Conservation (phyloP, 2,329 filamentous ascomycete genomes). For the Aureobasidium zeae region DNA sequence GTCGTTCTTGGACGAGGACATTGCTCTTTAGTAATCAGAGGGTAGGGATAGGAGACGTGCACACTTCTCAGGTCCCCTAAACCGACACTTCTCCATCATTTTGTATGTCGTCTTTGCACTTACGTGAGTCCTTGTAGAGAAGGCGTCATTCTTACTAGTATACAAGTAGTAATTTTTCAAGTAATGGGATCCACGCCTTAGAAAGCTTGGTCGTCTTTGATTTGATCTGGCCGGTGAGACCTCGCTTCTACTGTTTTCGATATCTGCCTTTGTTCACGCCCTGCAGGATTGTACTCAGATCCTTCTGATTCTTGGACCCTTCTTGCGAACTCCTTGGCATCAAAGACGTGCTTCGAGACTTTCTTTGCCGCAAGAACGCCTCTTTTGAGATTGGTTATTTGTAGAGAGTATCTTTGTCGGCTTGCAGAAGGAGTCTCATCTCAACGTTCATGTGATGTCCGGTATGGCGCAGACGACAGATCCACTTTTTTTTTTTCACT, state of each 20-base stretch:
- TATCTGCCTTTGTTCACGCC: constrained; percentile 1
- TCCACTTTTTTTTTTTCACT: constrained; percentile 5
- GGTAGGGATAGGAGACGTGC: background rate
- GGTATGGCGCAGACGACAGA: background rate
- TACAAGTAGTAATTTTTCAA: constrained; percentile 13
- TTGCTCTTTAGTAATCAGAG: background rate
- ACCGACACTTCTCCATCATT: background rate
- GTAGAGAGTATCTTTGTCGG: background rate
- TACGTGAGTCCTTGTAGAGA: constrained; percentile 10
- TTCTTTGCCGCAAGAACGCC: background rate
- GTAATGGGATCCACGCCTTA: constrained; percentile 6
- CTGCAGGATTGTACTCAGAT: background rate
- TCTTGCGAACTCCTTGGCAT: constrained; percentile 10
- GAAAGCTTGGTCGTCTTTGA: constrained; percentile 4
- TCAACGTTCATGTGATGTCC: constrained; percentile 5
- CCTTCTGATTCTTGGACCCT: no score
- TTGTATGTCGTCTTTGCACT: constrained; percentile 6
- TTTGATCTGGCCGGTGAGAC: constrained; percentile 5
- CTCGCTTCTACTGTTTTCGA: constrained; percentile 5
- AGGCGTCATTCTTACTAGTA: constrained; percentile 14
- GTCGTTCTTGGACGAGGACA: constrained; percentile 7
- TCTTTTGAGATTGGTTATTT: background rate
- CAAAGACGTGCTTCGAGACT: constrained; percentile 5
- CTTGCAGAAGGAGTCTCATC: constrained; percentile 4
- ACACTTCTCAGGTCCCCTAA: background rate